Conservation (phyloP, 140 eudicot species). For the Cichorium intybus region DNA sequence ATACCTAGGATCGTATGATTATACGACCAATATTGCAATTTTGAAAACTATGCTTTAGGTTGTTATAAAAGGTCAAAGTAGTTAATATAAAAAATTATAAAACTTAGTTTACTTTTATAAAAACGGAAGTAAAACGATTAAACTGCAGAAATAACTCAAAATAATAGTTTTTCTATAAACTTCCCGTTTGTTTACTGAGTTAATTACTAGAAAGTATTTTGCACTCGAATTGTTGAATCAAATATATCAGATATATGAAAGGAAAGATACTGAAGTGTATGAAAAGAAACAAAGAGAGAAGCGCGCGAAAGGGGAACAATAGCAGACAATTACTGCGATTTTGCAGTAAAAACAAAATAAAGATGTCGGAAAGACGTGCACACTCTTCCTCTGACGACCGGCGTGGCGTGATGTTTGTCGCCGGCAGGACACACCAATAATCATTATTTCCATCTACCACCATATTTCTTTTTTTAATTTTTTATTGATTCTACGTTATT, state of each 20-base stretch:
- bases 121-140: no score
- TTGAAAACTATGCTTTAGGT: no score
- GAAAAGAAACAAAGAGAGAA: neutral
- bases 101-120: no score
- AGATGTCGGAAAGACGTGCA: slow-evolving; percentile 29
- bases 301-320: slow-evolving; percentile 6
- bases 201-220: neutral
- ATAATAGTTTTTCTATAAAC: no score
- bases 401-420: slow-evolving; percentile 30
- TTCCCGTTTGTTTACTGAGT: no score
- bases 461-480: neutral
- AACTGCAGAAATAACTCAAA: no score
- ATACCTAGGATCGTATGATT: no score
- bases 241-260: neutral
- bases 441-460: slow-evolving; percentile 23
- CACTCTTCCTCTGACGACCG: slow-evolving; percentile 9
- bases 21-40: no score
- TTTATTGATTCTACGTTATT: neutral
- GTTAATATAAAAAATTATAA: no score
- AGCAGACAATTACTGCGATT: slow-evolving; percentile 19
- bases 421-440: slow-evolving; percentile 18
- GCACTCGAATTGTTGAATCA: no score
- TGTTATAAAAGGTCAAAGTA: no score
- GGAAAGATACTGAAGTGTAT: neutral
- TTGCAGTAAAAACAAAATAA: slow-evolving; percentile 15